Conservation (phyloP, 108 stramenopile species). For the Conticribra guillardii region DNA sequence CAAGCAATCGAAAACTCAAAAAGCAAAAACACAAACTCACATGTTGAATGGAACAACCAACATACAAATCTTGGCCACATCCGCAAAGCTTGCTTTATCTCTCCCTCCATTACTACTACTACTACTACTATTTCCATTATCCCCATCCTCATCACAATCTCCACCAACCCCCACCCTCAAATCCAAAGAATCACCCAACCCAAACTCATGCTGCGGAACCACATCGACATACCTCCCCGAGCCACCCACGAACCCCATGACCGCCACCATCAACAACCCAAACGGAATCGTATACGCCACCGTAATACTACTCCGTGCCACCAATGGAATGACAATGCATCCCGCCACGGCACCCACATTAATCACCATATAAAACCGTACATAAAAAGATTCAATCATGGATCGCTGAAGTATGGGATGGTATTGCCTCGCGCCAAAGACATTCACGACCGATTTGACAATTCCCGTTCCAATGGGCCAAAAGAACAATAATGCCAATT, state of each 20-base stretch:
- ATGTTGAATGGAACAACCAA: slow-evolving; percentile 55
- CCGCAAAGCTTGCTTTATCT: slow-evolving; percentile 38
- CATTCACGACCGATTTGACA: slow-evolving; percentile 55
- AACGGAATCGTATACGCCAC: slow-evolving; percentile 53
- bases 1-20: background rate
- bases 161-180: no score
- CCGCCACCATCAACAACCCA: slow-evolving; percentile 34
- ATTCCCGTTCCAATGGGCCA: slow-evolving; percentile 54
- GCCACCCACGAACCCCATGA: slow-evolving; percentile 34
- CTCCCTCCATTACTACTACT: background rate
- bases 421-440: slow-evolving; percentile 55
- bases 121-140: no score
- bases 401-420: slow-evolving; percentile 53
- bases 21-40: slow-evolving; percentile 1
- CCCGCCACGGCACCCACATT: slow-evolving; percentile 55
- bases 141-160: no score
- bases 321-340: slow-evolving; percentile 47
- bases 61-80: slow-evolving; percentile 42
- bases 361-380: slow-evolving; percentile 57
- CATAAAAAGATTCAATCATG: slow-evolving; percentile 47
- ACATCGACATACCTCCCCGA: slow-evolving; percentile 44
- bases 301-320: slow-evolving; percentile 40
- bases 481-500: slow-evolving; percentile 39
- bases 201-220: slow-evolving; percentile 7
- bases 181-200: background rate